phyloP scores from a whole-genome alignment of 345 rosid species.

The Bretschneidera sinensis region DNA sequence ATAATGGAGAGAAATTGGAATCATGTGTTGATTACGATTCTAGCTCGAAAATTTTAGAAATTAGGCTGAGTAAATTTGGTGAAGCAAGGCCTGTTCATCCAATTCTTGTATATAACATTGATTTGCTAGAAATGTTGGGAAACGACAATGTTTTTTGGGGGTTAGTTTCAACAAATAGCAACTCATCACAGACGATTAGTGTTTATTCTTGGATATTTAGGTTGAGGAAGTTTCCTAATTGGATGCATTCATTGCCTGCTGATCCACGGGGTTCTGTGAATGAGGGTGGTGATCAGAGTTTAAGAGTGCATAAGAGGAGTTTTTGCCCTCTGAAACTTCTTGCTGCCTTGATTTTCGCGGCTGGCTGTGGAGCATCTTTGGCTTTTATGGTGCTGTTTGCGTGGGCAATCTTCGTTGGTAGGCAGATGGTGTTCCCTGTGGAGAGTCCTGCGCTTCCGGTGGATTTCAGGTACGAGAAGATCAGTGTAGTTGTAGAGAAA shows the following conservation, averaged over 20 bases:
- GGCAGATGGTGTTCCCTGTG: constrained; percentile 21
- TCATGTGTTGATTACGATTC: constrained; percentile 58
- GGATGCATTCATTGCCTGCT: constrained; percentile 48
- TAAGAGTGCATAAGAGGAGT: constrained; percentile 13
- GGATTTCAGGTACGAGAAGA: constrained; percentile 44
- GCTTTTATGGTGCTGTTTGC: constrained; percentile 30
- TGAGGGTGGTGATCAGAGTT: constrained; percentile 8
- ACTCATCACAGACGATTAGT: constrained; percentile 18
- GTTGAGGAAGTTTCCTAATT: constrained; percentile 22
- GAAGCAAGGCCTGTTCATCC: constrained; percentile 39
- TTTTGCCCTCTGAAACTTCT: constrained; percentile 35
- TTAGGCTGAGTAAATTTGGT: constrained; percentile 37
- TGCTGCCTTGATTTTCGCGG: constrained; percentile 38
- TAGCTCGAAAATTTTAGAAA: constrained; percentile 37
- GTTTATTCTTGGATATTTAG: constrained; percentile 51
- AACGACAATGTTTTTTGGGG: constrained; percentile 35
- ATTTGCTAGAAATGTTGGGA: constrained; percentile 40
- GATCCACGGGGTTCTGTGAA: constrained; percentile 25
- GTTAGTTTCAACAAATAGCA: constrained; percentile 29
- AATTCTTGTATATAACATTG: constrained; percentile 23
- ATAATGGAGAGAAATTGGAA: constrained; percentile 37
- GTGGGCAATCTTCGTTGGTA: constrained; percentile 32
- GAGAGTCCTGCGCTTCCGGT: constrained; percentile 12
- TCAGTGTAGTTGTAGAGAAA: constrained; percentile 29
- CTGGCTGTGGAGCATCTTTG: constrained; percentile 41